phyloP scores from a whole-genome alignment of 2,329 filamentous ascomycete species.

The Xylaria sp. region DNA sequence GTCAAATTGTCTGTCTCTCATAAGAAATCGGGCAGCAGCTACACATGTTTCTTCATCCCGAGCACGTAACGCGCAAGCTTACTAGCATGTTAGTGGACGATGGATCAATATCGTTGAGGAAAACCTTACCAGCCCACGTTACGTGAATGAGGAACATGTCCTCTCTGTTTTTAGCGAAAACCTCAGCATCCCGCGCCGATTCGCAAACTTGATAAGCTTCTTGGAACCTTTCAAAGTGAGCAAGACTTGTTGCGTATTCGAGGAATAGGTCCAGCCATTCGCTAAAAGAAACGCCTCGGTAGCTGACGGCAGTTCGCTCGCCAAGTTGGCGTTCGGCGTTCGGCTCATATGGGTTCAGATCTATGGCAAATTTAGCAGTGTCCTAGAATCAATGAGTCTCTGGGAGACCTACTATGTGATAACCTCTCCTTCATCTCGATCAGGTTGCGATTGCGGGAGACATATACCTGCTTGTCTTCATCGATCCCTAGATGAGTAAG shows the following conservation, averaged over 20 bases:
- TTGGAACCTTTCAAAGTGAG: slow-evolving; percentile 71
- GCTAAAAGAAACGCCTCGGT: slow-evolving; percentile 80
- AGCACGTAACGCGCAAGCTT: slow-evolving; percentile 82
- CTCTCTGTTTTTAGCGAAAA: slow-evolving; percentile 78
- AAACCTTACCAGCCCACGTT: slow-evolving; percentile 73
- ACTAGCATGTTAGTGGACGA: slow-evolving; percentile 36
- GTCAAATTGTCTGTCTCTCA: slow-evolving; percentile 81
- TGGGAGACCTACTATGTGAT: slow-evolving; percentile 58
- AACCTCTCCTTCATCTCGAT: slow-evolving; percentile 66
- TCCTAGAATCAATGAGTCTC: background rate
- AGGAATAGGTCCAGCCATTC: slow-evolving; percentile 92
- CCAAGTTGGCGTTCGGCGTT: slow-evolving; percentile 46
- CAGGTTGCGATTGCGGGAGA: slow-evolving; percentile 55
- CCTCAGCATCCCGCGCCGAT: slow-evolving; percentile 79
- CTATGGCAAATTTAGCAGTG: slow-evolving; percentile 41
- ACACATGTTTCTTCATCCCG: slow-evolving; percentile 81
- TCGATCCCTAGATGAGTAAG: slow-evolving; percentile 64
- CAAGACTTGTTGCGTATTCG: slow-evolving; percentile 82
- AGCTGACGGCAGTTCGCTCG: slow-evolving; percentile 49
- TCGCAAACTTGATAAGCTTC: slow-evolving; percentile 85
- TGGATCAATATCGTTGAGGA: background rate
- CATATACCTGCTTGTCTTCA: slow-evolving; percentile 47
- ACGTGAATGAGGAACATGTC: slow-evolving; percentile 79
- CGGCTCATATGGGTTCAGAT: slow-evolving; percentile 49
- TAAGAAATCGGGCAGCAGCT: slow-evolving; percentile 81